Percentiles rank a stretch among this genome's conserved stretches.
Conservation (phyloP, 192 early-diverging fungal genomes). For the Fimicolochytrium jonesii region DNA sequence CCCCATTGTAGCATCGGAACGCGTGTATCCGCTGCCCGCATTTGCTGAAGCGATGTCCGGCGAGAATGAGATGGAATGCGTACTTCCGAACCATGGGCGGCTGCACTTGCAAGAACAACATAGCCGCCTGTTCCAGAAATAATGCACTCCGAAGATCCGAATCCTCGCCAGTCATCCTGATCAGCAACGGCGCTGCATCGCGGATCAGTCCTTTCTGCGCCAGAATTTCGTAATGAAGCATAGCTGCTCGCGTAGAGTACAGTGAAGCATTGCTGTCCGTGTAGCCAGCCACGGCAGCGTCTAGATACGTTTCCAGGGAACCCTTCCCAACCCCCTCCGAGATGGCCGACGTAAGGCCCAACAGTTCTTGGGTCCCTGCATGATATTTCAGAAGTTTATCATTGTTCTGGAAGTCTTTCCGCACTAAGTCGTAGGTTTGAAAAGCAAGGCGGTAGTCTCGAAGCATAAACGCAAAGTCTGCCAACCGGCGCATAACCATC, state of each 20-base stretch:
- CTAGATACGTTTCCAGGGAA: constrained; percentile 20
- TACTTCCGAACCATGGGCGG: constrained; percentile 78
- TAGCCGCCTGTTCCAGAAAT: constrained; percentile 87
- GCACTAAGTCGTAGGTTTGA: constrained; percentile 83
- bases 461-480: constrained; percentile 97
- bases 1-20: constrained; percentile 67
- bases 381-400: constrained; percentile 41
- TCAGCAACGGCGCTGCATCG: constrained; percentile 55
- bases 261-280: constrained; percentile 49
- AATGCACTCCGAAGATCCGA: constrained; percentile 73
- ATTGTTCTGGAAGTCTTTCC: constrained; percentile 76
- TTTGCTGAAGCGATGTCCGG: constrained; percentile 77
- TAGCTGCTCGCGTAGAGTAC: constrained; percentile 66
- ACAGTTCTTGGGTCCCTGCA: constrained; percentile 74
- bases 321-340: constrained; percentile 7
- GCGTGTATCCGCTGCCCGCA: constrained; percentile 74
- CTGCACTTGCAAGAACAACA: constrained; percentile 63
- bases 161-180: constrained; percentile 73
- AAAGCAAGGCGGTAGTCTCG: constrained; percentile 88
- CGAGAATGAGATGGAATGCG: constrained; percentile 85
- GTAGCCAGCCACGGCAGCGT: constrained; percentile 66
- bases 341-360: constrained; percentile 78
- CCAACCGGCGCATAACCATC: constrained; percentile 84
- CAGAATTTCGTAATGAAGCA: constrained; percentile 81
- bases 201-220: constrained; percentile 63